These are phyloP conservation scores for Vitis vinifera DNA, from an alignment of 164 flowering plant species.

Conservation along the genomic window ASM3070453v1 NC_081805.1:4883001-4883500, in stretches of 20 bases:
- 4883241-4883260: conserved; percentile 43
- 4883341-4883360: conserved; percentile 55
- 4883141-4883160: conserved; percentile 68
- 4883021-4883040: conserved; percentile 92
- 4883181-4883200: conserved; percentile 36
- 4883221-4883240: conserved; percentile 75
- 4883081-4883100: not conserved
- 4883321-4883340: conserved; percentile 58
- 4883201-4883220: conserved; percentile 67
- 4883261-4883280: not conserved
- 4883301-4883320: not conserved
- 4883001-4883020: conserved; percentile 72
- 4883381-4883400: conserved; percentile 12
- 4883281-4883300: not conserved
- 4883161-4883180: conserved; percentile 51
- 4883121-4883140: conserved; percentile 36
- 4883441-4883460: not conserved
- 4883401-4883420: conserved; percentile 18
- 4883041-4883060: conserved; percentile 37
- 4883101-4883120: not conserved
- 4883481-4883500: conserved; percentile 21
- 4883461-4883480: not conserved
- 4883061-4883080: not conserved
- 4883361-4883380: conserved; percentile 17
- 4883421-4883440: conserved; percentile 5